phyloP scores from a whole-genome alignment of 257 asterid species.

The Linaria vulgaris region DNA sequence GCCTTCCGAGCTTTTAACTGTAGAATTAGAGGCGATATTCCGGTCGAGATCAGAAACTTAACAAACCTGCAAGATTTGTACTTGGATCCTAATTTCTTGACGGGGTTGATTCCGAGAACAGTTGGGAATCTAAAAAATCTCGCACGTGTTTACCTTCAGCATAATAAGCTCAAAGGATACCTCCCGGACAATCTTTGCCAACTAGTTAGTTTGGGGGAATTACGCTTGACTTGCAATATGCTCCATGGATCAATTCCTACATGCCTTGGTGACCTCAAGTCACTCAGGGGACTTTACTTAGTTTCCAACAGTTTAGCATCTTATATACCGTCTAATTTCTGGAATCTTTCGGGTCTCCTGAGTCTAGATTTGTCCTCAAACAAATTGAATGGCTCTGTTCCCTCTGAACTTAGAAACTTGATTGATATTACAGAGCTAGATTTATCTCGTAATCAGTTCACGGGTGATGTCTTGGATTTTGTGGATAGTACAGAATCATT shows the following conservation, averaged over 20 bases:
- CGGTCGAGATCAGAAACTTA: slow-evolving; percentile 46
- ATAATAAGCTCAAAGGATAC: too few species aligned
- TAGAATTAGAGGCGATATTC: slow-evolving; percentile 43
- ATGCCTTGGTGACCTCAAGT: slow-evolving; percentile 62
- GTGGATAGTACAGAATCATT: slow-evolving; percentile 36
- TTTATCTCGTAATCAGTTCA: slow-evolving; percentile 49
- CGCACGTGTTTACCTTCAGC: too few species aligned
- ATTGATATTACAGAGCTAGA: slow-evolving; percentile 32
- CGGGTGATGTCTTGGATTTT: slow-evolving; percentile 44
- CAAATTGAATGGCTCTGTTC: slow-evolving; percentile 44
- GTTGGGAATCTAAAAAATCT: too few species aligned
- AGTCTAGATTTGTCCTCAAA: too few species aligned
- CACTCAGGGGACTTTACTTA: slow-evolving; percentile 38
- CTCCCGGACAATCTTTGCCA: slow-evolving; percentile 46
- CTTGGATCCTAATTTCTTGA: slow-evolving; percentile 42
- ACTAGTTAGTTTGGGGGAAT: slow-evolving; percentile 40
- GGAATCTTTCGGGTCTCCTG: slow-evolving; percentile 45
- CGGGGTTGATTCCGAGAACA: slow-evolving; percentile 44
- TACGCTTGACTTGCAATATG: slow-evolving; percentile 36
- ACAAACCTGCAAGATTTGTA: slow-evolving; percentile 31
- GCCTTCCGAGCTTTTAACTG: slow-evolving; percentile 24
- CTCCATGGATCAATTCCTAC: slow-evolving; percentile 52
- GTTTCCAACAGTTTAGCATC: slow-evolving; percentile 43
- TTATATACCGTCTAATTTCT: slow-evolving; percentile 37
- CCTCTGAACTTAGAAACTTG: slow-evolving; percentile 36